Evolutionary conservation across 2,329 filamentous ascomycete genomes (phyloP).

Genomic region (Aureobasidium subglaciale): DNA sequence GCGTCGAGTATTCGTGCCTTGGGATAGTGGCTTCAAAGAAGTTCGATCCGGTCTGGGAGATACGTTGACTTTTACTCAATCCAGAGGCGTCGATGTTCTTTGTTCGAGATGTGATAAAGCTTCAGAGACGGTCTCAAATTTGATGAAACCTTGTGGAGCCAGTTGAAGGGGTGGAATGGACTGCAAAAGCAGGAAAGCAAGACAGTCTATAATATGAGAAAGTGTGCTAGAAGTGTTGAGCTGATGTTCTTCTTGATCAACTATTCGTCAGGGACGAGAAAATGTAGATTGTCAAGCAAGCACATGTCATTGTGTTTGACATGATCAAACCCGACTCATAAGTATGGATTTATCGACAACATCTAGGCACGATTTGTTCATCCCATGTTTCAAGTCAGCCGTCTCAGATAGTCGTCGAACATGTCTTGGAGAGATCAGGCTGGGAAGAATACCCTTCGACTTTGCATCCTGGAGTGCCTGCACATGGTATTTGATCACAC

Average conservation of each 20-base stretch:
- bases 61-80: not conserved
- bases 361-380: not conserved
- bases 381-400: not conserved
- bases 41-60: not conserved
- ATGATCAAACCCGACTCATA: not conserved
- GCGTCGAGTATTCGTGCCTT: constrained; percentile 1
- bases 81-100: not conserved
- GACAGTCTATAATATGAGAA: too few relatives aligned
- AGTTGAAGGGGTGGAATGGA: too few relatives aligned
- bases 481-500: too few relatives aligned
- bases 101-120: not conserved
- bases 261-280: too few relatives aligned
- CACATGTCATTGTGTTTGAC: not conserved
- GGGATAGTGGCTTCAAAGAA: not conserved
- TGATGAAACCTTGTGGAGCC: too few relatives aligned
- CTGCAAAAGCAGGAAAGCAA: too few relatives aligned
- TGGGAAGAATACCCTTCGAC: too few relatives aligned
- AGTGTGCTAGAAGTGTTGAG: too few relatives aligned
- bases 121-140: not conserved
- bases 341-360: not conserved
- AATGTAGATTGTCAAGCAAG: not conserved
- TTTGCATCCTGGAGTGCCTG: too few relatives aligned
- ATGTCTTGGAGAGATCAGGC: too few relatives aligned
- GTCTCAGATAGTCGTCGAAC: too few relatives aligned
- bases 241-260: too few relatives aligned